Base-by-base conservation (phyloP, 164 flowering plant genomes). In the Vitis labrusca region DNA sequence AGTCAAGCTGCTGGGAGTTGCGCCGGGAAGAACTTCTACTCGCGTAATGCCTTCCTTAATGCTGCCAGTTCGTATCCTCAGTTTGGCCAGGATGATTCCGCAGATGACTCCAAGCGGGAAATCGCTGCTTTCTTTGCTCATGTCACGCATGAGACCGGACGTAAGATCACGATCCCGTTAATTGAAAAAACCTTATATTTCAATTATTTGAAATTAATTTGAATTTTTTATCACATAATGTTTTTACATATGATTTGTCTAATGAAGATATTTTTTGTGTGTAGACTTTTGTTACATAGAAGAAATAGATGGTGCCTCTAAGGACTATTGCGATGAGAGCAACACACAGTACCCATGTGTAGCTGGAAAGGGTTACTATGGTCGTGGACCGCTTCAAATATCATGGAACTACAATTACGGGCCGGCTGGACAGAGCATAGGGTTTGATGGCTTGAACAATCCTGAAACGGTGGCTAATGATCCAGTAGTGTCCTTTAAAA, bases 121-220 rank as follows among this genome's bases (percentile, higher is more conserved):
- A 82, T 89, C 29, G 93, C 97, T 0, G 97, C 93, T 0, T 84
- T 85, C 77, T 91, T 91, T 55, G 88, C 81, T 0, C 87, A 85
- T 65, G 82, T 82, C 15, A 79, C 88, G 0, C 91, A 84, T 69
- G 86, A 85, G 53, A 88, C 94, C 30, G 86, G 86, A 76, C 80
- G 91, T 88, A 84, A 80, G 89, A 59, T 68, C 63, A 0, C 23
- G 1, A 19, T 19, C 23, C 23, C 30, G 8, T 5, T 6, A 15
- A 3, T 32, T 3, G 7, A 32, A 32, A 32, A 32, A 32, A 32
- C 44, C 44, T 32, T 32, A 32, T 32, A 32, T 32, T 32, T 6
- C 5, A 32, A 32, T 50, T 13, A 5, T 50, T 50, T 50, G 53
- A 8, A 17, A 17, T 17, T 17, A 17, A 17, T 17, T 17, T 17